Conservation (phyloP, 345 rosid genomes). For the Raphanus sativus region DNA sequence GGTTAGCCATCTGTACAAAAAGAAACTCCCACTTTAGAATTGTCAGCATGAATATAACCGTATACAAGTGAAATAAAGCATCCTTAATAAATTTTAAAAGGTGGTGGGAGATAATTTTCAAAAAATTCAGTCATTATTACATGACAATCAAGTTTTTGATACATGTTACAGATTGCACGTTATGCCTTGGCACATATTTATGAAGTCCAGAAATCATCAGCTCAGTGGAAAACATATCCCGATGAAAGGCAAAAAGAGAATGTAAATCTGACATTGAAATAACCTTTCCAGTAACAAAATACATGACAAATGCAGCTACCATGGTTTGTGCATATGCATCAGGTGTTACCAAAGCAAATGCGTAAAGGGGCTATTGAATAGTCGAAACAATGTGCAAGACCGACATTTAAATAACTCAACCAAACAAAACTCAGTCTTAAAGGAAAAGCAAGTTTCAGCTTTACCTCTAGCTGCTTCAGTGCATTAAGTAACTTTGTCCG, state of each 20-base stretch:
- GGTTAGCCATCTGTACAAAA: conserved; percentile 67
- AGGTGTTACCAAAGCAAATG: not conserved
- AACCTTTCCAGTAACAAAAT: not conserved
- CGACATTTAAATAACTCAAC: conserved; percentile 1
- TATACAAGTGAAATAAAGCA: conserved; percentile 7
- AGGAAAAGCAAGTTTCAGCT: not conserved
- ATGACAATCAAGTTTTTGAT: not conserved
- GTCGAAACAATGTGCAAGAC: not conserved
- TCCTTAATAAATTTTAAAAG: not conserved
- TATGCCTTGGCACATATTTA: not conserved
- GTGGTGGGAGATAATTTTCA: not conserved
- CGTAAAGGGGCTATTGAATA: not conserved
- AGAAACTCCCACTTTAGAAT: not conserved
- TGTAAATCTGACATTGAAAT: not conserved
- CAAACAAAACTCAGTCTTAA: not conserved
- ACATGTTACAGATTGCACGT: not conserved
- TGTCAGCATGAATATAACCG: conserved; percentile 6
- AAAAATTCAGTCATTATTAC: not conserved
- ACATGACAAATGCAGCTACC: not conserved
- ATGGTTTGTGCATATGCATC: conserved; percentile 6
- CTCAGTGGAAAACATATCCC: not conserved
- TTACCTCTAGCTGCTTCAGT: conserved; percentile 86
- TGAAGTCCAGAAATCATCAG: conserved; percentile 2
- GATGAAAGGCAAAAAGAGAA: not conserved
- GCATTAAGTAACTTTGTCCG: conserved; percentile 69